Base-by-base conservation (phyloP, 306 rosid genomes). In the Rosa multiflora region DNA sequence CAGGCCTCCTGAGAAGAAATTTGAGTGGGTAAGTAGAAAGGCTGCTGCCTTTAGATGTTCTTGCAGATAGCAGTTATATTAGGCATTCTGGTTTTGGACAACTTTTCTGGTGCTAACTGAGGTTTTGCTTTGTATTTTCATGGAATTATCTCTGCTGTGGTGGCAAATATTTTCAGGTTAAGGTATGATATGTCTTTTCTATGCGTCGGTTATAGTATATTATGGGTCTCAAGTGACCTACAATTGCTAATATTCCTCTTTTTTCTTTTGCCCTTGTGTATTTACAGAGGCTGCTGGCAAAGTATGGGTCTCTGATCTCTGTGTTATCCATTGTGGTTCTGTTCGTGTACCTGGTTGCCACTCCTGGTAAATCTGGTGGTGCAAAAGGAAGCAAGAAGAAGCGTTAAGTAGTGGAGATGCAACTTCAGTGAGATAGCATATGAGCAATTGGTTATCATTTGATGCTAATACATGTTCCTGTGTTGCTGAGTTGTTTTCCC, bases 341-440 rank as follows among this genome's bases (percentile, higher is more conserved):
- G 85, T 95, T 95, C 73, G 83, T 95, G 47, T 93, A 79, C 86
- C 87, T 92, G 83, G 83, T 95, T 35, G 89, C 85, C 5, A 47
- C 90, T 23, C 99, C 99, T 75, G 91, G 98, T 17, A 95, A 93
- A 87, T 93, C 99, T 8, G 23, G 89, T 51, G 81, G 75, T 1
- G 81, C 87, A 18, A 95, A 95, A 76, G 98, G 92, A 81, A 81
- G 97, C 98, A 95, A 95, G 97, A 95, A 95, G 94, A 95, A 86
- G 96, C 97, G 99, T 81, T 95, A 86, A 83, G 63, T 53, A 47
- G 8, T 40, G 72, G 42, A 44, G 40, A 32, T 46, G 59, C n/a
- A 11, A 72, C 55, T 15, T 32, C 58, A 32, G 56, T 74, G 58
- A 12, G 40, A 75, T 66, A 13, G 70, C 63, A 5, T 74, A 48